A percentile compares a stretch with the other conserved stretches of the same genome.
Evolutionary conservation across 345 rosid species (phyloP).

Genomic region (Citrus reticulata): DNA sequence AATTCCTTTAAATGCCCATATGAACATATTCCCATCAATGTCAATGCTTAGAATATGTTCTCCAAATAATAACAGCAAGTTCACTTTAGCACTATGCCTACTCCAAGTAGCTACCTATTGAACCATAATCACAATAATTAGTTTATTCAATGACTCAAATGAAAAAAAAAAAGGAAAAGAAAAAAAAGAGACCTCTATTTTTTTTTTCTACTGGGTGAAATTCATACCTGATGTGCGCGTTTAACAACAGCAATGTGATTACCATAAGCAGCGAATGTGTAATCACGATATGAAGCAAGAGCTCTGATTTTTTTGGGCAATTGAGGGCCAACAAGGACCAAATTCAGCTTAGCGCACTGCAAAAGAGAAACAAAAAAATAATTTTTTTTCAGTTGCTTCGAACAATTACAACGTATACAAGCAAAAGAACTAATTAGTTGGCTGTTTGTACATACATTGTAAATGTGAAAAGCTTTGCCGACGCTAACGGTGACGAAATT

Average conservation of each 20-base stretch:
- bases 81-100: constrained; percentile 73
- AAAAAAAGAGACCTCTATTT: not conserved
- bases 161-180: not conserved
- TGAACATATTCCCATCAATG: constrained; percentile 61
- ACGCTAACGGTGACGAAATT: constrained; percentile 87
- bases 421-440: not conserved
- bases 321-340: constrained; percentile 81
- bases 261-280: constrained; percentile 80
- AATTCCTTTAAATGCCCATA: constrained; percentile 82
- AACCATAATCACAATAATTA: not conserved
- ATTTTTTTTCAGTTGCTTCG: not conserved
- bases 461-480: constrained; percentile 92
- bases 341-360: constrained; percentile 86
- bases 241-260: constrained; percentile 67
- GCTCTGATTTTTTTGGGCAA: constrained; percentile 88
- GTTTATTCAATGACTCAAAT: not conserved
- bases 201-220: not conserved
- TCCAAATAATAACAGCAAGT: constrained; percentile 71
- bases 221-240: constrained; percentile 75
- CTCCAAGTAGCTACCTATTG: constrained; percentile 84
- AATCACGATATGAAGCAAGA: constrained; percentile 77
- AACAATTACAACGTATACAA: not conserved
- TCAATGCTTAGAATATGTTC: constrained; percentile 79
- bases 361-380: constrained; percentile 1
- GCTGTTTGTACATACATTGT: constrained; percentile 38